Evolutionary conservation across 2,329 filamentous ascomycete species (phyloP), one percentile per base, ranked within the genome.

Genomic region (Metarhizium robertsii): DNA sequence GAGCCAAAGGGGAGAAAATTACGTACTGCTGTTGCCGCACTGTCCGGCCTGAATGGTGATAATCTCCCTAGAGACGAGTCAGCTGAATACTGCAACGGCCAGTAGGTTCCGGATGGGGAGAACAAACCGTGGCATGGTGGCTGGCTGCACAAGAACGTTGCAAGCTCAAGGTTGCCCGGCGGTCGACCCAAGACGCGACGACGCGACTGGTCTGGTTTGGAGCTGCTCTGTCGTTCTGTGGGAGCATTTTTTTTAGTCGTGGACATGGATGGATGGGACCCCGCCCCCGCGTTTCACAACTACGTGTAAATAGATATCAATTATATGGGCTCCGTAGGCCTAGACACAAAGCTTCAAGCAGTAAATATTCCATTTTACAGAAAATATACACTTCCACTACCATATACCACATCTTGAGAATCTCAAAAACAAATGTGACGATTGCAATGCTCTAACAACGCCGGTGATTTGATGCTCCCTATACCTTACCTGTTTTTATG

Each of bases 31-130:
- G 77, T 97, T 97, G 82, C 92, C 94, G 81, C 94, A 97, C 75
- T 97, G 94, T 81, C 94, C 94, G 62, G 95, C 92, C 76, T 99
- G 94, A 66, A 99, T 88, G 60, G 95, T 99, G 74, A 99, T 99
- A 67, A 99, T 99, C 83, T 99, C 94, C 75, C 94, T 96, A 65
- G 1, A 65, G 1, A 55, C 29, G 29, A 7, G 50, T 57, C 20
- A 62, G 55, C 38, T 2, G 18, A 49, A 2, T 38, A 18, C 55
- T 50, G 59, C 56, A 49, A 32, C 59, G 5, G 1, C 57, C 50
- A 52, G 53, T 59, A 64, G 11, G 38, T 13, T 40, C 38, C 14
- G 13, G 11, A 11, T 16, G 11, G 38, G 62, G 62, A 11, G 1
- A 11, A 18, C 59, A 4, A 60, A 66, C 65, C 65, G 60, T 54